Evolutionary conservation across 805 yeast species (phyloP), one percentile per base, ranked within the genome.

Genomic region (Pichia cabralensis): DNA sequence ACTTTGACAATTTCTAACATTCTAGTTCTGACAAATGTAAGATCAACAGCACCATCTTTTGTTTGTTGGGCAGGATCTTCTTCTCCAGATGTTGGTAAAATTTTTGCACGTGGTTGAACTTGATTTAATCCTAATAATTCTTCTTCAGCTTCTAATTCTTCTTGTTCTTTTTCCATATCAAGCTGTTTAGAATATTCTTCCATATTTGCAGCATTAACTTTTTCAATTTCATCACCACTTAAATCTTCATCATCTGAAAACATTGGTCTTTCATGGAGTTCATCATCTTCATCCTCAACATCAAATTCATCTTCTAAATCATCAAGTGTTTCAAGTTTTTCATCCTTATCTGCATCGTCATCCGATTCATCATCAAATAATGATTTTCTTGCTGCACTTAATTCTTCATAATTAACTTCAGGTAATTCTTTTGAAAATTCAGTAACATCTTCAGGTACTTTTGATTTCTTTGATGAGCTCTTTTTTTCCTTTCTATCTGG

Each of bases 1-100:
- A 89, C 96, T 56, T 88, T 88, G 33, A 88, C 89, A 43, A 94
- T 74, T 63, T 92, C 98, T 47, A 89, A 76, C 81, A 92, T 89
- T 62, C 98, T 76, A 14, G 96, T 84, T 61, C 97, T 76, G 7
- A 83, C 71, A 48, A 82, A 67, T 7, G 86, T 82, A 31, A 88
- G 68, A 55, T 86, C 95, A 23, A 37, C 40, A 16, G 42, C 40
- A 16, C 35, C 36, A 18, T 39, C 42, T 22, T 39, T 41, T 4
- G 36, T 36, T 30, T 85, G 79, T 21, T 67, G 69, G 10, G 55
- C 50, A 12, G 67, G 69, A 21, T 64, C 64, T 44, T 65, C 67
- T 35, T 67, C 71, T 48, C 77, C 81, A 51, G 77, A 84, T 3
- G 79, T 64, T 25, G 95, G 95, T 41, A 86, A 67, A 21, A 85